A percentile compares a stretch with the other conserved stretches of the same genome.
phyloP scores from a whole-genome alignment of 306 rosid species.

The Vigna hirtella region DNA sequence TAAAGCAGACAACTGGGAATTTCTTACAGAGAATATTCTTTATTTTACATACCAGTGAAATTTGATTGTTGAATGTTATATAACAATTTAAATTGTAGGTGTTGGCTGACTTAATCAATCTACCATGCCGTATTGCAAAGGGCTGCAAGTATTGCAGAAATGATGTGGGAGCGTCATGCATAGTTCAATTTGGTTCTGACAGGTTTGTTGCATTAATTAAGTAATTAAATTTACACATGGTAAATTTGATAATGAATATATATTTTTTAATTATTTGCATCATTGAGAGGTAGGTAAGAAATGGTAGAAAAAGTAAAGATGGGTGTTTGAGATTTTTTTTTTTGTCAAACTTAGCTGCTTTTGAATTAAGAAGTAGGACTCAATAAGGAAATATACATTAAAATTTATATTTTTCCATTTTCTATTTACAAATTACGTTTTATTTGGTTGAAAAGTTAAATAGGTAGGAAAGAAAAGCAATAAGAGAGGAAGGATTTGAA shows the following conservation, averaged over 20 bases:
- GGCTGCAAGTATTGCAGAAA: slow-evolving; percentile 88
- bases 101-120: slow-evolving; percentile 80
- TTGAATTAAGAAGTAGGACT: slow-evolving; percentile 3
- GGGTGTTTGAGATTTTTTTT: slow-evolving; percentile 9
- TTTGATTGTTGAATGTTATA: slow-evolving; percentile 12
- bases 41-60: slow-evolving; percentile 10
- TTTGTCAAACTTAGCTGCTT: not conserved
- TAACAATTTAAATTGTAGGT: slow-evolving; percentile 64
- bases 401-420: not conserved
- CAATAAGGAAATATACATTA: slow-evolving; percentile 1
- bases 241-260: slow-evolving; percentile 29
- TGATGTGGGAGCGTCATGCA: slow-evolving; percentile 83
- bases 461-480: not conserved
- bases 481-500: not conserved
- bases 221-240: slow-evolving; percentile 26
- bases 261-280: slow-evolving; percentile 24
- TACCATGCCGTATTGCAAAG: slow-evolving; percentile 93
- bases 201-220: slow-evolving; percentile 57
- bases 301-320: slow-evolving; percentile 15
- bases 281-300: not conserved
- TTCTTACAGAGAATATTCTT: slow-evolving; percentile 33
- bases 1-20: slow-evolving; percentile 9
- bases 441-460: not conserved
- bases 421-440: slow-evolving; percentile 1
- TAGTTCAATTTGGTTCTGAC: slow-evolving; percentile 77